phyloP scores from a whole-genome alignment of 1,284 basidiomycete species.

The Somion occarium region DNA sequence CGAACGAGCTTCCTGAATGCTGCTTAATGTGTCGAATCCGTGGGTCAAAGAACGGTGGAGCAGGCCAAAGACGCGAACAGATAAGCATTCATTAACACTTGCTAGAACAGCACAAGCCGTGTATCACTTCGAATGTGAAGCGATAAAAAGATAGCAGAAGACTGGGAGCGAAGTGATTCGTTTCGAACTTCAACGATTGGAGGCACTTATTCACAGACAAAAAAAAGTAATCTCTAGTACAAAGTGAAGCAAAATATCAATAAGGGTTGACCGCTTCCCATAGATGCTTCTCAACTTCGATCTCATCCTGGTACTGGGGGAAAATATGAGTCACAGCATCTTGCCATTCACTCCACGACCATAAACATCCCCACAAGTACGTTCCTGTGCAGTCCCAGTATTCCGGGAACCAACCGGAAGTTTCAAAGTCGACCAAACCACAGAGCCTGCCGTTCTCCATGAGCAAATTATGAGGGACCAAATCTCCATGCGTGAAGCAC shows the following conservation, averaged over 20 bases:
- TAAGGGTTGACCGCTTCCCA: constrained; percentile 4
- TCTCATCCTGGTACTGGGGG: constrained; percentile 5
- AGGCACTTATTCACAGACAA: too few relatives aligned
- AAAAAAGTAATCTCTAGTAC: too few relatives aligned
- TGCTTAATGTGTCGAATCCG: too few relatives aligned
- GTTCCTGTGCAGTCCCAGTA: constrained; percentile 6
- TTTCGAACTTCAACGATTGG: too few relatives aligned
- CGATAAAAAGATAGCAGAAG: too few relatives aligned
- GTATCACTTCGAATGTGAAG: too few relatives aligned
- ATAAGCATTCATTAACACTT: too few relatives aligned
- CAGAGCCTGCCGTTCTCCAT: constrained; percentile 6
- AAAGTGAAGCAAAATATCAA: too few relatives aligned
- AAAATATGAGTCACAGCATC: constrained; percentile 6
- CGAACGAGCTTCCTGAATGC: too few relatives aligned
- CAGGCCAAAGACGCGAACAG: neutral
- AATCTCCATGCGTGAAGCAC: constrained; percentile 9
- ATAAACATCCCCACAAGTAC: too few relatives aligned
- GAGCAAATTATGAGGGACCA: constrained; percentile 9
- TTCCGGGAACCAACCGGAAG: constrained; percentile 11
- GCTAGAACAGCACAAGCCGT: too few relatives aligned
- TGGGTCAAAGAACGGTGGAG: neutral
- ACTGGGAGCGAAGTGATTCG: too few relatives aligned
- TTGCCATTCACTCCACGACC: neutral
- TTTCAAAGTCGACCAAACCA: constrained; percentile 12
- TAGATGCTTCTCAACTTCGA: constrained; percentile 4